Base-by-base conservation (phyloP, 331 rosid genomes). In the Malus hybrid region DNA sequence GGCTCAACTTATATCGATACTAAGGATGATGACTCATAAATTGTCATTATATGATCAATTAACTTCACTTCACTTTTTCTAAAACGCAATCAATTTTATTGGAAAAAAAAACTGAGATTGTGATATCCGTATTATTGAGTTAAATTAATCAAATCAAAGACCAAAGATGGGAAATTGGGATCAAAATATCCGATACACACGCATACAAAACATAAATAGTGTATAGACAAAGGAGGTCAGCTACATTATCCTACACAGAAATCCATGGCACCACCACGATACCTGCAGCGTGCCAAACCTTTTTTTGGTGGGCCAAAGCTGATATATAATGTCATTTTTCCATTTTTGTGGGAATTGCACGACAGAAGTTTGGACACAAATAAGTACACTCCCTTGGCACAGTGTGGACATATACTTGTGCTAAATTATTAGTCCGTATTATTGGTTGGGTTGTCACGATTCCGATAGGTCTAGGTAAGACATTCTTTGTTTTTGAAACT, bases 271-370 rank as follows among this genome's bases (percentile, higher is more conserved):
- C 44, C 48, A 64, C 60, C 46, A 7, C 28, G 72, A 18, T 74
- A 69, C 16, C 52, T 59, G 75, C 61, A 75, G 76, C 76, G 62
- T 54, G 76, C 76, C 73, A 70, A 39, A 64, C 69, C 5, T 34
- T 32, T 70, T 50, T 33, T 10, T 2, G 29, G 69, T 70, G 76
- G 76, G 70, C 68, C 81, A 57, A 22, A 29, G 34, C 69, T 70
- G 10, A 34, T 54, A 62, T 22, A 75, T 70, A 67, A 67, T 13
- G 67, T 64, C 70, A 69, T 60, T 46, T 64, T 77, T 62, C 63
- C 22, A 50, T 36, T 52, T 56, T 48, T 27, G 10, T 4, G 27
- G 46, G 54, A 72, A 29, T 56, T 7, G 15, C 80, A 36, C 22
- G 14, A 19, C 18, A 14, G 24, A 33, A 75, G 31, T 22, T 33